Percentiles rank a stretch among this genome's conserved stretches.
Conservation (phyloP, 2,329 filamentous ascomycete species). For the Sporothrix phasma region DNA sequence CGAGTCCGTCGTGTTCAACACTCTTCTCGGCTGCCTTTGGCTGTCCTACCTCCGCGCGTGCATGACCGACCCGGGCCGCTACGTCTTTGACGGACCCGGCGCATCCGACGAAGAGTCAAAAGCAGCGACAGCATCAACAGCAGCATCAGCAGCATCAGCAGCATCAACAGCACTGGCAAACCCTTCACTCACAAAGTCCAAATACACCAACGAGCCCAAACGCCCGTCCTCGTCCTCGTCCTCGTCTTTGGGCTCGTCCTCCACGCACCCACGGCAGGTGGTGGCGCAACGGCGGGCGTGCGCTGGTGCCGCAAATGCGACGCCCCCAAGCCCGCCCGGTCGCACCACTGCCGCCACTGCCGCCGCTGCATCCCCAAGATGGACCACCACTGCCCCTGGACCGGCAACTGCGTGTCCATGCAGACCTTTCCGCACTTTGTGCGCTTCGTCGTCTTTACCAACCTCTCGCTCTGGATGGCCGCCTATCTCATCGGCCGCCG, state of each 20-base stretch:
- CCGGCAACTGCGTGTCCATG: conserved; percentile 70
- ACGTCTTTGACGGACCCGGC: conserved; percentile 29
- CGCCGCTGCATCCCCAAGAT: conserved; percentile 66
- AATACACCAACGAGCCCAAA: not conserved
- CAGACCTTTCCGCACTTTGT: conserved; percentile 75
- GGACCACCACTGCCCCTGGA: conserved; percentile 87
- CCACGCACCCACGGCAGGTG: not conserved
- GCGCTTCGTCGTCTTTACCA: conserved; percentile 64
- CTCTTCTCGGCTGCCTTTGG: conserved; percentile 53
- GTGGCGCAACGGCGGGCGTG: conserved; percentile 1
- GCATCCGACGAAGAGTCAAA: not conserved
- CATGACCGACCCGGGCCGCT: conserved; percentile 48
- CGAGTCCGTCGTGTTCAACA: conserved; percentile 57
- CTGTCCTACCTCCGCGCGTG: conserved; percentile 57
- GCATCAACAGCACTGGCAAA: not conserved
- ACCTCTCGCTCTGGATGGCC: conserved; percentile 53
- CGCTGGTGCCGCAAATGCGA: conserved; percentile 70
- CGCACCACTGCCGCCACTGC: conserved; percentile 75
- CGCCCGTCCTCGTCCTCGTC: conserved; percentile 4
- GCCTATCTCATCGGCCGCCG: conserved; percentile 51
- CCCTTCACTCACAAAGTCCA: not conserved
- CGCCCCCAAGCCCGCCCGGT: conserved; percentile 62
- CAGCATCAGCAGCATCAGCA: not conserved
- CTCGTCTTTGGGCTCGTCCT: conserved; percentile 8
- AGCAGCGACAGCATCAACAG: not conserved